Evolutionary conservation across 179 eudicot genomes (phyloP).

Genomic region (Silene vulgaris): DNA sequence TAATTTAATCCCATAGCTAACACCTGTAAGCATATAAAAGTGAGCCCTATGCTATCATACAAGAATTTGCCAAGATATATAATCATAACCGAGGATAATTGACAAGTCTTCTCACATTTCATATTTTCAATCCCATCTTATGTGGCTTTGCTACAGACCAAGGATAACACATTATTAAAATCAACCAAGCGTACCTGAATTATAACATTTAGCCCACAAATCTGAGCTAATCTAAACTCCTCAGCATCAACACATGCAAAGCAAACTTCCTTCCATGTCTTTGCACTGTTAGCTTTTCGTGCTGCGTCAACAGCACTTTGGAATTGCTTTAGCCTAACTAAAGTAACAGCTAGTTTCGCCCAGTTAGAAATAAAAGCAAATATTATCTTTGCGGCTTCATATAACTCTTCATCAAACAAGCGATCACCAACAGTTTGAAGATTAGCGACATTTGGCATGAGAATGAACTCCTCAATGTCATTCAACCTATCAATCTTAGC

Average conservation of each 20-base stretch:
- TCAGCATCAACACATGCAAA: slow-evolving; percentile 98
- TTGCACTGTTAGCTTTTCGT: slow-evolving; percentile 80
- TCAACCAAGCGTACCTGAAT: slow-evolving; percentile 49
- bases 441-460: slow-evolving; percentile 95
- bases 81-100: not conserved
- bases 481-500: slow-evolving; percentile 88
- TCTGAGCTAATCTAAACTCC: slow-evolving; percentile 94
- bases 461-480: slow-evolving; percentile 87
- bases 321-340: slow-evolving; percentile 72
- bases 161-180: not conserved
- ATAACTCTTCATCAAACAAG: slow-evolving; percentile 75
- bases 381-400: slow-evolving; percentile 89
- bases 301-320: slow-evolving; percentile 98
- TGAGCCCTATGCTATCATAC: not conserved
- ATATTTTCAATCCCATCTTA: not conserved
- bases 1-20: not conserved
- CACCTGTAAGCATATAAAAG: not conserved
- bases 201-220: slow-evolving; percentile 85
- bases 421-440: slow-evolving; percentile 88
- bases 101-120: not conserved
- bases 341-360: slow-evolving; percentile 81
- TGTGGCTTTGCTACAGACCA: not conserved
- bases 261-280: slow-evolving; percentile 96
- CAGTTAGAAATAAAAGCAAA: slow-evolving; percentile 88
- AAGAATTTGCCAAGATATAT: not conserved